These are phyloP conservation scores for Alternaria triticimaculans DNA, from an alignment of 2,329 filamentous ascomycete genomes.

Conservation along the genomic window DNA sequence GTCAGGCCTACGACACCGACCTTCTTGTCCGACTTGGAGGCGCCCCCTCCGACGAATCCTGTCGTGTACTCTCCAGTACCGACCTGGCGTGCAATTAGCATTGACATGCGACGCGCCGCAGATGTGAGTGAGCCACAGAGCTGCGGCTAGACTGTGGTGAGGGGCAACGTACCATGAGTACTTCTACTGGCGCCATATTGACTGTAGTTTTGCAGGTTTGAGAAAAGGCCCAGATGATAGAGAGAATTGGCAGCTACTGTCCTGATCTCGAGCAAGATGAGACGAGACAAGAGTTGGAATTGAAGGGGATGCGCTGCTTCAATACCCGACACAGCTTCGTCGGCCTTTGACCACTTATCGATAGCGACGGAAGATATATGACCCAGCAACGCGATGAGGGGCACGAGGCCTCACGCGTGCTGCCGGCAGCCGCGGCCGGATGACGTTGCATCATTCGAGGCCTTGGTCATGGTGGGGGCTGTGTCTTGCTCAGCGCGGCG, in stretches of 20 bases:
- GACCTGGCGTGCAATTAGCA: slow-evolving; percentile 56
- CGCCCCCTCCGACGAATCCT: slow-evolving; percentile 84
- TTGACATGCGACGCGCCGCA: background rate
- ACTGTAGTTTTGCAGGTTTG: slow-evolving; percentile 2
- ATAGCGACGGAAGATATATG: slow-evolving; percentile 38
- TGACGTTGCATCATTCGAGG: slow-evolving; percentile 15
- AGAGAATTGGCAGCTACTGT: slow-evolving; percentile 2
- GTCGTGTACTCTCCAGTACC: slow-evolving; percentile 98
- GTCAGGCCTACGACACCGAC: slow-evolving; percentile 91
- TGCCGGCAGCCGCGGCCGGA: slow-evolving; percentile 41
- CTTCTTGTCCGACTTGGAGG: slow-evolving; percentile 92
- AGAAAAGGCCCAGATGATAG: slow-evolving; percentile 3
- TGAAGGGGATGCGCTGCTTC: slow-evolving; percentile 6
- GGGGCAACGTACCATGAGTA: slow-evolving; percentile 53
- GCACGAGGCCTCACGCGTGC: slow-evolving; percentile 31
- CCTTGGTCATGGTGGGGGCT: slow-evolving; percentile 3
- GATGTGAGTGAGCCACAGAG: slow-evolving; percentile 1
- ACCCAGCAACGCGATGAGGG: slow-evolving; percentile 31
- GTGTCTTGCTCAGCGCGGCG: background rate
- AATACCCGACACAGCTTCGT: slow-evolving; percentile 18
- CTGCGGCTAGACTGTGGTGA: slow-evolving; percentile 3
- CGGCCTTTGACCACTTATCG: slow-evolving; percentile 31
- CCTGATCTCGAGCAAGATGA: background rate
- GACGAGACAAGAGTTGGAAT: slow-evolving; percentile 7
- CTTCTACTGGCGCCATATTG: slow-evolving; percentile 58